A percentile compares a stretch with the other conserved stretches of the same genome.
These are phyloP conservation scores for Suillus paluster DNA, from an alignment of 768 basidiomycete genomes.

Conservation along the genomic window DNA sequence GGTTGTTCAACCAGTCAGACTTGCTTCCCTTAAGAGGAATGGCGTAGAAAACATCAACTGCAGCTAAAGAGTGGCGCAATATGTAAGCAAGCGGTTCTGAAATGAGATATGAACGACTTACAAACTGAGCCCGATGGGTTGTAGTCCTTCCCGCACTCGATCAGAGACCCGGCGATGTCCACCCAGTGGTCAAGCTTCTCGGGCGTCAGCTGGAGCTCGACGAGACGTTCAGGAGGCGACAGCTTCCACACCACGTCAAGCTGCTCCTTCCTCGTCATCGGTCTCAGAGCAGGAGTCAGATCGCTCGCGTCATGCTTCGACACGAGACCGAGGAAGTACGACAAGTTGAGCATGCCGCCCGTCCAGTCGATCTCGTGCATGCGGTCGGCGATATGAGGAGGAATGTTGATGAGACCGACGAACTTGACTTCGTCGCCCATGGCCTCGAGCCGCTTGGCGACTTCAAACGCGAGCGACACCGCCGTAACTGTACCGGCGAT, in stretches of 20 bases:
- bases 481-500: slow-evolving; percentile 45
- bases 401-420: slow-evolving; percentile 41
- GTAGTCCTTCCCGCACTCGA: slow-evolving; percentile 35
- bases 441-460: slow-evolving; percentile 35
- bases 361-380: slow-evolving; percentile 48
- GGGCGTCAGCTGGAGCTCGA: slow-evolving; percentile 33
- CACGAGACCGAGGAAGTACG: slow-evolving; percentile 44
- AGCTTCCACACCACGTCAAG: slow-evolving; percentile 32
- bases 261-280: slow-evolving; percentile 27
- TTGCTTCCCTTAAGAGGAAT: slow-evolving; percentile 32
- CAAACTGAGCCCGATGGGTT: slow-evolving; percentile 29
- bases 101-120: slow-evolving; percentile 18
- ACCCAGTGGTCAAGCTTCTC: slow-evolving; percentile 34
- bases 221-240: slow-evolving; percentile 30
- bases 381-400: slow-evolving; percentile 42
- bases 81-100: slow-evolving; percentile 4
- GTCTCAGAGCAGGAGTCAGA: slow-evolving; percentile 23
- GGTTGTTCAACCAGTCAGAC: slow-evolving; percentile 33
- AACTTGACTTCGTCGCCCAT: slow-evolving; percentile 35
- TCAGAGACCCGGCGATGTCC: slow-evolving; percentile 33
- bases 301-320: slow-evolving; percentile 28
- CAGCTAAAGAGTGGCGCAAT: slow-evolving; percentile 9
- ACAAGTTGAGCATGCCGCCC: slow-evolving; percentile 44
- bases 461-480: slow-evolving; percentile 43
- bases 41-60: slow-evolving; percentile 31